Evolutionary conservation across 2,329 filamentous ascomycete genomes (phyloP), one percentile per base, ranked within the genome.

Genomic region (Scopulariopsis brevicaulis): DNA sequence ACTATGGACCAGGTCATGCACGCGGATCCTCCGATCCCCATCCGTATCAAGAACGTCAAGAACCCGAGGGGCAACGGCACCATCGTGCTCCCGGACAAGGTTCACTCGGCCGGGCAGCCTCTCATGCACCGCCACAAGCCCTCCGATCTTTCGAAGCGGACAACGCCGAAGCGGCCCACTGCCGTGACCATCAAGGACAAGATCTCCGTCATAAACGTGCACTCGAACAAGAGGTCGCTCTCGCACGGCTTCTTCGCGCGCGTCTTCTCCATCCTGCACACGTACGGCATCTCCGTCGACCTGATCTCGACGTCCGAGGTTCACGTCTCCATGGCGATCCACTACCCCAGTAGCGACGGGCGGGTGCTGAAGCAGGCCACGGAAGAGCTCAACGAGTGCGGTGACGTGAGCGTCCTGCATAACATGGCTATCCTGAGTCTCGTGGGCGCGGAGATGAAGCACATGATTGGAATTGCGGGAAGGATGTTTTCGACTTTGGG

Each of bases 1-100:
- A 99, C 94, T 65, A 97, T 99, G 92, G 93, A 97, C 74, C 94
- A 97, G 73, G 85, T 87, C 63, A 91, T 94, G 68, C 88, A 89
- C 66, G 89, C 89, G n/a, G 73, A 77, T 25, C 84, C 84, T 1
- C 85, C 86, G 56, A 94, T 94, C 66, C 88, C 86, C 18, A 92
- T 94, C 66, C 87, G 90, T 63, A 94, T 94, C 74, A 94, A 94
- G 77, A 95, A 95, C 67, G 89, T 95, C 68, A 92, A 91, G 76
- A 94, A 94, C 68, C 88, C 89, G 0, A 81, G 84, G 51, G 88
- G 87, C 59, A 82, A 82, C 55, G 90, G 90, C 62, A 94, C 90
- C 56, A 82, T 92, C 64, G 88, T 95, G 63, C 83, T 93, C 61
- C 94, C 94, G 0, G 90, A 96, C 67, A 76, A 76, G 0, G 69